Conservation (phyloP, 345 rosid species). For the Toxicodendron radicans region DNA sequence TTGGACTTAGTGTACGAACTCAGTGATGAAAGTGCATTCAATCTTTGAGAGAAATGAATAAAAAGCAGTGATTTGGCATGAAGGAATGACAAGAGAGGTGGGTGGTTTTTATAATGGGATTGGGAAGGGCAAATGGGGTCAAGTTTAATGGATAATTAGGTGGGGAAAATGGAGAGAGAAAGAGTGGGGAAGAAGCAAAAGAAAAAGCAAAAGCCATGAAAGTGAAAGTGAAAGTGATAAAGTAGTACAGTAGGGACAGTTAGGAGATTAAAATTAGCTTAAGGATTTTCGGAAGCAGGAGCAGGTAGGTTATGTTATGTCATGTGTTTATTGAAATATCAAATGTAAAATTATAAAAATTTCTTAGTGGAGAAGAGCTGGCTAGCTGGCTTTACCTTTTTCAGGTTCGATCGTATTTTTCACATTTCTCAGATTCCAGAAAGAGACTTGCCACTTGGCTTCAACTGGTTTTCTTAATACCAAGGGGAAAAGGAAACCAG, state of each 20-base stretch:
- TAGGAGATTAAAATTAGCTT: neutral
- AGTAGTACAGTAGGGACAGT: conserved; percentile 4
- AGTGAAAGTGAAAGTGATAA: conserved; percentile 11
- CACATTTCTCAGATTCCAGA: conserved; percentile 1
- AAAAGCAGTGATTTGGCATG: conserved; percentile 13
- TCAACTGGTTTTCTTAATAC: conserved; percentile 1
- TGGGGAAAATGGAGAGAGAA: neutral
- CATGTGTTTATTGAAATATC: neutral
- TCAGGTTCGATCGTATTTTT: neutral
- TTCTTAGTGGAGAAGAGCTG: conserved; percentile 4
- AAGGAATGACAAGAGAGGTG: neutral
- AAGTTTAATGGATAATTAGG: neutral
- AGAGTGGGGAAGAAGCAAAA: conserved; percentile 26
- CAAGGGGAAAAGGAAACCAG: neutral
- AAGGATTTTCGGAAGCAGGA: too few species aligned
- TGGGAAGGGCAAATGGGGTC: neutral
- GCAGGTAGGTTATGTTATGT: neutral
- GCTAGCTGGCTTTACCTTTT: conserved; percentile 11
- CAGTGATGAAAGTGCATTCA: neutral
- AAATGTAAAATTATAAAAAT: too few species aligned
- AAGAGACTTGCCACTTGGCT: neutral
- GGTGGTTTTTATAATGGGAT: conserved; percentile 11
- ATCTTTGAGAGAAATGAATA: too few species aligned
- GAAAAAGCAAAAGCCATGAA: neutral
- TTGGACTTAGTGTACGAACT: neutral